Evolutionary conservation across 2,329 filamentous ascomycete genomes (phyloP).

Genomic region (Sporothrix brasiliensis): DNA sequence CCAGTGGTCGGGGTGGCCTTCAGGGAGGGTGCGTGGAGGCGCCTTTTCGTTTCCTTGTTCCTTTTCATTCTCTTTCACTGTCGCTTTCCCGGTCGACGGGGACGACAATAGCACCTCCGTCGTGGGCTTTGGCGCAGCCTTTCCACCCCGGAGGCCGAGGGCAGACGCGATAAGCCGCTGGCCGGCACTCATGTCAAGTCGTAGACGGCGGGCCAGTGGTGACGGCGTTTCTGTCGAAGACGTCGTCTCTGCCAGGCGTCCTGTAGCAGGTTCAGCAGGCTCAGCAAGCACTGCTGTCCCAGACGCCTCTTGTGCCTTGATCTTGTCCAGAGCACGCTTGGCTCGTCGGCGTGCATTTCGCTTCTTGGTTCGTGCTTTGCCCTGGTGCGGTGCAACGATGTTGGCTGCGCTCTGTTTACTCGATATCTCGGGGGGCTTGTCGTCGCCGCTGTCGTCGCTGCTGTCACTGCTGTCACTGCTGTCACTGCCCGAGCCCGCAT

Average conservation of each 20-base stretch:
- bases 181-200: constrained; percentile 19
- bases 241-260: neutral
- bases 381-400: constrained; percentile 2
- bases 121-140: neutral
- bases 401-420: neutral
- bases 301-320: neutral
- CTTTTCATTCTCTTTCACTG: too few species aligned
- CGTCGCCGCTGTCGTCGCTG: constrained; percentile 27
- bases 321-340: constrained; percentile 39
- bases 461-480: constrained; percentile 17
- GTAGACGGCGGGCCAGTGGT: neutral
- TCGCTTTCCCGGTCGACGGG: neutral
- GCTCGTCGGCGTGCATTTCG: constrained; percentile 56
- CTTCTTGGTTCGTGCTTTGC: constrained; percentile 51
- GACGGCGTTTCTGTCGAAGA: neutral
- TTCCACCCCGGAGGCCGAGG: neutral
- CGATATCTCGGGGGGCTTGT: constrained; percentile 5
- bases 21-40: neutral
- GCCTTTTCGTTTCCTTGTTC: neutral
- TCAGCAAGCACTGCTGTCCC: too few species aligned
- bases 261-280: neutral
- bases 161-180: constrained; percentile 1
- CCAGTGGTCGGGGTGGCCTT: constrained; percentile 61
- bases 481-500: neutral
- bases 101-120: neutral